Evolutionary conservation across 2,329 filamentous ascomycete species (phyloP), one percentile per base, ranked within the genome.

Genomic region (Beauveria brongniartii): DNA sequence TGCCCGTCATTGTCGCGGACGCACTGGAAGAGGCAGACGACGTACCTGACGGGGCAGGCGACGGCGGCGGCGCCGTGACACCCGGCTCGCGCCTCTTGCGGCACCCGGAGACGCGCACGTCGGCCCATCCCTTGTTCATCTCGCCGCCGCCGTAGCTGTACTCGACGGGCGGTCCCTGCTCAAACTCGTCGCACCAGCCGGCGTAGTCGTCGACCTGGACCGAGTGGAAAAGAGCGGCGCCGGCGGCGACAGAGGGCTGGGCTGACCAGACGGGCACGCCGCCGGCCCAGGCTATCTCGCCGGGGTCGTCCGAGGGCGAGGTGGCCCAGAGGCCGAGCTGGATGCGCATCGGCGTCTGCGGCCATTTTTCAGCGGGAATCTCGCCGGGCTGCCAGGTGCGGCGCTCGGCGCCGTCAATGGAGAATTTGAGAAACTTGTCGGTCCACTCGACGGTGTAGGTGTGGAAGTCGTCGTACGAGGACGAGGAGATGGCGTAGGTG

Each of bases 361-460:
- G 88, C 73, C 81, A 91, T 47, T 70, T 70, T 8, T 77, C 75
- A 61, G 77, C 72, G 9, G 76, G 75, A 52, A 81, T 75, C 43
- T 78, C 50, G 30, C 82, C 80, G 26, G 80, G 70, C 22, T 65
- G 67, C 54, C 67, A 71, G 2, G 70, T 66, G 1, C 69, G 70
- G 22, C 67, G 68, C 26, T 73, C 67, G 5, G 65, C 66, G 62
- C 77, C 78, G 67, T 85, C 78, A 60, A 90, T 81, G 68, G 81
- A 78, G 81, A 85, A 90, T 62, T 78, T 74, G 63, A 88, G 75
- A 40, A 74, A 70, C 8, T 82, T 78, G 30, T 78, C 69, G 24
- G 82, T 87, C 88, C 88, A 90, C 74, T 88, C 82, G 57, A 90
- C 73, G 18, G 81, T 80, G 75, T 90, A 90, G 60, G 81, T 88